Evolutionary conservation across 345 rosid genomes (phyloP), one percentile per base, ranked within the genome.

Genomic region (Brassica rapa): DNA sequence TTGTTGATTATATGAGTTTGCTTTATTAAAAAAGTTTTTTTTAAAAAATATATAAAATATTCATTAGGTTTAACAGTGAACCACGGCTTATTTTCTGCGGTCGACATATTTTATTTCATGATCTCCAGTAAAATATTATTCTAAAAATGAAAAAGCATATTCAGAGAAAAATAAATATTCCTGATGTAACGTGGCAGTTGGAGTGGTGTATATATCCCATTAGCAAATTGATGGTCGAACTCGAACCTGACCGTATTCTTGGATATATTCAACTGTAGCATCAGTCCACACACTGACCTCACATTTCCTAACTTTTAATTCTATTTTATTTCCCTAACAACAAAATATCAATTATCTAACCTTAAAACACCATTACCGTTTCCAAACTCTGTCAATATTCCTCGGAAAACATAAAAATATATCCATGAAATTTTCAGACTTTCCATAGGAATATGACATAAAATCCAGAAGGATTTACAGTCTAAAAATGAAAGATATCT

Each of bases 231-330:
- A 24, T 70, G 63, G 15, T 75, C 71, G 83, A 46, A 46, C 53
- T 12, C 53, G 53, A 68, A 80, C 68, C 80, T 80, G 76, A 65
- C 76, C 80, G 57, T 75, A 57, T 70, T 80, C 33, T 75, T 43
- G 76, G 83, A 39, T 46, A 70, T 43, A 46, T 80, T 70, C 83
- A 65, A 80, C 73, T 70, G 83, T 75, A 80, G 83, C 83, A 70
- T 70, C 76, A 43, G 83, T 75, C 80, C 76, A 70, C 63, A 21
- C 21, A 12, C 30, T 80, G 33, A 75, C 71, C 71, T 74, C 75
- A 69, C 24, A 7, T 74, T 80, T 80, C 75, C 77, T 75, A 80
- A 80, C 83, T 75, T 80, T 70, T 39, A 63, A 70, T 64, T 46
- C 5, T 56, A n/a, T 63, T 80, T 70, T 62, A 74, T 41, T 69